A percentile compares a stretch with the other conserved stretches of the same genome.
Evolutionary conservation across 192 early-diverging fungal genomes (phyloP).

Genomic region (Gaertneriomyces semiglobifer): DNA sequence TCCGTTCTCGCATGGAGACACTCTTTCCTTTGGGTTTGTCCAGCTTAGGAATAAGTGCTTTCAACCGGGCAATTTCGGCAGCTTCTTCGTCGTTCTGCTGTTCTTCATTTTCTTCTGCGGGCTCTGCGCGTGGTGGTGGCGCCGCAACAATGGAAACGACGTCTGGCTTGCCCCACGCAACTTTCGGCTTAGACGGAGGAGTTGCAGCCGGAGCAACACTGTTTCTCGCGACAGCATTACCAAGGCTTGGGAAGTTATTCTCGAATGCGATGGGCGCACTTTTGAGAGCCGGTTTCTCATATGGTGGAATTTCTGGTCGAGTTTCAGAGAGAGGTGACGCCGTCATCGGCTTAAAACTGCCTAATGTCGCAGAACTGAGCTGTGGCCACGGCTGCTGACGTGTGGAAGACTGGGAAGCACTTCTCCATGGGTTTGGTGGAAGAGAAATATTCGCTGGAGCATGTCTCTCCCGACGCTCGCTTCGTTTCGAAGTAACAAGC

Average conservation of each 20-base stretch:
- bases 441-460: background rate
- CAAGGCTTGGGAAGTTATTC: slow-evolving; percentile 22
- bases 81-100: slow-evolving; percentile 23
- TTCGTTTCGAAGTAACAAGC: background rate
- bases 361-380: slow-evolving; percentile 24
- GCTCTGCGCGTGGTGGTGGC: background rate
- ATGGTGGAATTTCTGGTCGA: background rate
- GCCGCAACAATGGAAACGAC: slow-evolving; percentile 24
- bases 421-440: background rate
- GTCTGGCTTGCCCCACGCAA: slow-evolving; percentile 28
- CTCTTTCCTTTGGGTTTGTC: slow-evolving; percentile 26
- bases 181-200: slow-evolving; percentile 2
- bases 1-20: slow-evolving; percentile 16
- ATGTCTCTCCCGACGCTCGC: background rate
- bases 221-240: background rate
- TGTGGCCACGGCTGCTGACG: slow-evolving; percentile 34
- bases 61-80: slow-evolving; percentile 29
- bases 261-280: slow-evolving; percentile 10
- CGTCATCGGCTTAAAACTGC: slow-evolving; percentile 20
- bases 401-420: too few relatives aligned
- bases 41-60: slow-evolving; percentile 27
- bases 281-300: background rate
- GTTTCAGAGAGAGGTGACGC: slow-evolving; percentile 1
- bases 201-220: background rate
- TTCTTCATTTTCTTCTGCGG: background rate